Evolutionary conservation across 2,329 filamentous ascomycete genomes (phyloP), one percentile per base, ranked within the genome.

Genomic region (Aspergillus aculeatinus): DNA sequence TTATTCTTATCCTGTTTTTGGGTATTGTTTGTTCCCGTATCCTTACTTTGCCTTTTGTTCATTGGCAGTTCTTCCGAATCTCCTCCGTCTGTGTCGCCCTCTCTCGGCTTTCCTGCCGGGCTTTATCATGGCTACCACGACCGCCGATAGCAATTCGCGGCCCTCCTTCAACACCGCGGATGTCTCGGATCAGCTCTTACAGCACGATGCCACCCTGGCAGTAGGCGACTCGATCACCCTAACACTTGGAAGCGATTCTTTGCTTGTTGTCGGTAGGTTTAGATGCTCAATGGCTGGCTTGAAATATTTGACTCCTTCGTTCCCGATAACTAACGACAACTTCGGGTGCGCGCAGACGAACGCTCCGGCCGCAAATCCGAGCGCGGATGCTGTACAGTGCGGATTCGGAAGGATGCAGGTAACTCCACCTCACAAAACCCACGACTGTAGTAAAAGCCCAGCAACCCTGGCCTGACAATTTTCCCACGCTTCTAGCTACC

Each of bases 211-310:
- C 52, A 83, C 82, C 47, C 75, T 87, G 58, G 71, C 76, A 52
- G 82, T 88, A 19, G 84, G 83, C 66, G 79, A 82, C 60, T 82
- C 85, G 71, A 84, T 84, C 11, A 85, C 82, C 27, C 76, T 89
- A 53, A 87, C 85, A 1, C 76, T 89, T 48, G 83, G 81, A 21
- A 83, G 82, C 1, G 85, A 89, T 67, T 81, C 84, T 31, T 77
- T 89, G 54, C 80, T 87, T 63, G 79, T 89, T 12, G 72, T 84
- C 57, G 85, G 85, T 86, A 77, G 60, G 76, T 60, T 33, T 33
- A 49, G 53, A 51, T 33, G 4, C 31, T 51, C 63, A 54, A 60
- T 60, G 21, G 14, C 48, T 55, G 12, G n/a, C 23, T 16, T 12
- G 33, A 35, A 5, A 35, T 12, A 35, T 35, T 35, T 19, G 29